Evolutionary conservation across 2,329 filamentous ascomycete genomes (phyloP).

Genomic region (Penicillium sp.): DNA sequence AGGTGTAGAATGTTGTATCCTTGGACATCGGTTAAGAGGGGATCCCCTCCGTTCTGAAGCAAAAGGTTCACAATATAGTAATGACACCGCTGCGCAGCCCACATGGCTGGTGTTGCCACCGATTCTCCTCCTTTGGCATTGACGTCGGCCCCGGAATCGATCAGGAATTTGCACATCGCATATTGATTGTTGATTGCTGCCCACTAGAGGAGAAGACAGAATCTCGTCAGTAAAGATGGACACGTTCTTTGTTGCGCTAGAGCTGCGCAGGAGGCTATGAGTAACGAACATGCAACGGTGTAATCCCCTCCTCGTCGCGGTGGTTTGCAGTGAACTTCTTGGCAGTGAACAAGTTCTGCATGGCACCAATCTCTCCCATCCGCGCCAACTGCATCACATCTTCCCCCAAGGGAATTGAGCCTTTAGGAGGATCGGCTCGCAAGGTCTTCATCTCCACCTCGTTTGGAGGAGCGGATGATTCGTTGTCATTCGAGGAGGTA

Average conservation of each 20-base stretch:
- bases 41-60: constrained; percentile 87
- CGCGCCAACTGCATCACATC: constrained; percentile 96
- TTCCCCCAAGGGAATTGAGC: constrained; percentile 54
- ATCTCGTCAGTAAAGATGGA: constrained; percentile 15
- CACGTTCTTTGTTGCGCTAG: neutral
- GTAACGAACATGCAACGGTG: constrained; percentile 78
- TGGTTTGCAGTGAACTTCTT: constrained; percentile 80
- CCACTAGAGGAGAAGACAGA: constrained; percentile 64
- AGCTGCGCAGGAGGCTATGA: neutral
- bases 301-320: constrained; percentile 88
- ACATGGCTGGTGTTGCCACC: constrained; percentile 88
- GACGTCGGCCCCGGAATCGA: constrained; percentile 81
- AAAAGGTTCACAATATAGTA: constrained; percentile 95
- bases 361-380: constrained; percentile 77
- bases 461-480: constrained; percentile 30
- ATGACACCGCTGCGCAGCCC: constrained; percentile 94
- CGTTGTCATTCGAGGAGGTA: constrained; percentile 33
- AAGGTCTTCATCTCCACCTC: constrained; percentile 44
- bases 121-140: constrained; percentile 96
- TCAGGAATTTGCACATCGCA: constrained; percentile 92
- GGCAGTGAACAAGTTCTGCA: constrained; percentile 85
- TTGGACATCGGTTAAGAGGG: constrained; percentile 86
- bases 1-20: constrained; percentile 98
- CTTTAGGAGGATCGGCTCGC: constrained; percentile 33
- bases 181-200: constrained; percentile 99